phyloP scores from a whole-genome alignment of 2,329 filamentous ascomycete genomes.

The Microcyclospora pomicola region DNA sequence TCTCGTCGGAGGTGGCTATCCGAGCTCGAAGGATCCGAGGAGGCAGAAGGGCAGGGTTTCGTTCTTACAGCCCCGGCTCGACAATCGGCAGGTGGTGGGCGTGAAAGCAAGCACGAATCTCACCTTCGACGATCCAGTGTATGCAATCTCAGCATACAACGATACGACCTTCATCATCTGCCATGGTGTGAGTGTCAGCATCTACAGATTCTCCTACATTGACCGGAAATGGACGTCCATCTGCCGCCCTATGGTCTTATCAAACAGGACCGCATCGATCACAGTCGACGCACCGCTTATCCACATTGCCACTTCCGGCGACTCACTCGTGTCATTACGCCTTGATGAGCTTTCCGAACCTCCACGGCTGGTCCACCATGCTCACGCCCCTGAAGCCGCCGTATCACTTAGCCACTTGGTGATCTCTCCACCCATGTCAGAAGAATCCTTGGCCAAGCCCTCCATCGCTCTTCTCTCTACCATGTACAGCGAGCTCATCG shows the following conservation, averaged over 20 bases:
- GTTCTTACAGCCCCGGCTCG: slow-evolving; percentile 17
- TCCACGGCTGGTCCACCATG: slow-evolving; percentile 15
- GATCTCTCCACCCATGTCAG: slow-evolving; percentile 2
- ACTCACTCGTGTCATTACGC: slow-evolving; percentile 39
- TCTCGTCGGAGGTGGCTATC: slow-evolving; percentile 38
- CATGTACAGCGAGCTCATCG: slow-evolving; percentile 14
- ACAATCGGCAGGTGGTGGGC: slow-evolving; percentile 39
- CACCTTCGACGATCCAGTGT: slow-evolving; percentile 36
- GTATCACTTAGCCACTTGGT: slow-evolving; percentile 12
- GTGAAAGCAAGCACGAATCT: slow-evolving; percentile 32
- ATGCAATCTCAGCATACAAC: slow-evolving; percentile 41
- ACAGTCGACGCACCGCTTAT: slow-evolving; percentile 33
- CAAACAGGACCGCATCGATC: slow-evolving; percentile 33
- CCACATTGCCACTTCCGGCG: slow-evolving; percentile 39
- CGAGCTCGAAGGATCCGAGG: slow-evolving; percentile 20
- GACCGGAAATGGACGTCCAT: slow-evolving; percentile 16
- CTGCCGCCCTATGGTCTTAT: slow-evolving; percentile 19
- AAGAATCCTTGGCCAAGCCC: background rate
- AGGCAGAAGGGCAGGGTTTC: slow-evolving; percentile 33
- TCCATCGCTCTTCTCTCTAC: slow-evolving; percentile 12
- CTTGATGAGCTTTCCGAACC: slow-evolving; percentile 22
- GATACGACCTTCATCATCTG: slow-evolving; percentile 42
- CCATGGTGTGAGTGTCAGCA: slow-evolving; percentile 28
- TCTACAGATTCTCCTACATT: slow-evolving; percentile 25
- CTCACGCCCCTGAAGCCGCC: slow-evolving; percentile 11